Evolutionary conservation across 208 protist species (phyloP), one percentile per base, ranked within the genome.

Genomic region (Leishmania lainsoni): DNA sequence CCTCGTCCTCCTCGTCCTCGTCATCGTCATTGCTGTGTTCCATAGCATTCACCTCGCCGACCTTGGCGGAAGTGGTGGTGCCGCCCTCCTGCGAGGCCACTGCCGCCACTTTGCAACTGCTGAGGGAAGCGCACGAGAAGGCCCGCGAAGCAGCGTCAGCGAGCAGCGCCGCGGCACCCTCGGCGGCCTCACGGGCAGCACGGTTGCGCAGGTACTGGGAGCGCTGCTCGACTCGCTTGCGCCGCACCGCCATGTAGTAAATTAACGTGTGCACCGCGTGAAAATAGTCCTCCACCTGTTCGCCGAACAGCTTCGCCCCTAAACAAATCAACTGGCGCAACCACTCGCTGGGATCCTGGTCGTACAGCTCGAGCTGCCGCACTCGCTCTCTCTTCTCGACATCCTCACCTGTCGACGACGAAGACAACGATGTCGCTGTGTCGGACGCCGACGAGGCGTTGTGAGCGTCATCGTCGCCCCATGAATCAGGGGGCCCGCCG

Each of bases 201-300:
- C 29, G 16, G 51, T 63, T 22, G 29, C 75, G 58, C 75, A 78
- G 22, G 58, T 78, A 78, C 58, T 52, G 9, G 75, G 56, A 32
- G 22, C 75, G 75, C 35, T 78, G 75, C 75, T 78, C 75, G 20
- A 78, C 59, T 8, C 75, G 75, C 52, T 78, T 78, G 32, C 75
- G 75, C 10, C 75, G 75, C 20, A 65, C 49, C 16, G 71, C 71
- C 42, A 75, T 75, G 71, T 75, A 52, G 71, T 45, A 58, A n/a
- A 45, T 17, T 12, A 22, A 59, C 1, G 48, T 59, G 48, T 35
- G 49, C 49, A 54, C 3, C 9, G 22, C 16, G 26, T 29, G 16
- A 26, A 54, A 75, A 14, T 75, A 75, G 71, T 58, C 10, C 32
- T 75, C 71, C 12, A 75, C 59, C 14, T 42, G 49, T 49, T 59